Conservation (phyloP, 2,329 filamentous ascomycete genomes). For the Hypoxylon sp. region DNA sequence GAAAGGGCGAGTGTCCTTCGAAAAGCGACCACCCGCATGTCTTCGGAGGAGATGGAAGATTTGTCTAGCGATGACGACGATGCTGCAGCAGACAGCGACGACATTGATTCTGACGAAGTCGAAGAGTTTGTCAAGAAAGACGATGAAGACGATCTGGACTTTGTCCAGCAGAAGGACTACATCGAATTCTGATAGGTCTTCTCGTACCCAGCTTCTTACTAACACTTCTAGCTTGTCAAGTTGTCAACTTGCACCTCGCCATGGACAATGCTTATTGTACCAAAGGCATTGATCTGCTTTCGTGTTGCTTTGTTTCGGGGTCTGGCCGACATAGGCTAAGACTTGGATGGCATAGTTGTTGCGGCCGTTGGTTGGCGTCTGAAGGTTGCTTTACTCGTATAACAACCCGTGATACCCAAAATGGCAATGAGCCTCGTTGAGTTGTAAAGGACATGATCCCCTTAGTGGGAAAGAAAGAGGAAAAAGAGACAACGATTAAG, state of each 20-base stretch:
- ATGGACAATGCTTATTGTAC: constrained; percentile 23
- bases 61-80: constrained; percentile 82
- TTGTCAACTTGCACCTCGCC: constrained; percentile 26
- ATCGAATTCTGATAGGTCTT: constrained; percentile 60
- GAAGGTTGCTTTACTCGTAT: constrained; percentile 36
- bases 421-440: constrained; percentile 29
- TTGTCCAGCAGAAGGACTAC: constrained; percentile 70
- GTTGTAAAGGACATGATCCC: constrained; percentile 32
- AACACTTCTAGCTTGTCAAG: constrained; percentile 39
- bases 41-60: constrained; percentile 70
- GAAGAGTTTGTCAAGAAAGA: constrained; percentile 72
- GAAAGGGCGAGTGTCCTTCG: constrained; percentile 85
- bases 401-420: constrained; percentile 38
- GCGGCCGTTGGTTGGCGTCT: constrained; percentile 34
- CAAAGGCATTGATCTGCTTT: constrained; percentile 13
- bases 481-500: constrained; percentile 18
- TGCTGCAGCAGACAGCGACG: constrained; percentile 76
- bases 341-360: constrained; percentile 26
- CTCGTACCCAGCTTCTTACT: constrained; percentile 40
- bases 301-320: constrained; percentile 16
- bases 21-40: constrained; percentile 66
- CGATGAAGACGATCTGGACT: constrained; percentile 65
- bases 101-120: constrained; percentile 81
- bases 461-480: constrained; percentile 16
- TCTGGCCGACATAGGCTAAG: constrained; percentile 24